Percentiles rank a stretch among this genome's conserved stretches.
phyloP scores from a whole-genome alignment of 2,329 filamentous ascomycete genomes.

The Salinomyces thailandicus region DNA sequence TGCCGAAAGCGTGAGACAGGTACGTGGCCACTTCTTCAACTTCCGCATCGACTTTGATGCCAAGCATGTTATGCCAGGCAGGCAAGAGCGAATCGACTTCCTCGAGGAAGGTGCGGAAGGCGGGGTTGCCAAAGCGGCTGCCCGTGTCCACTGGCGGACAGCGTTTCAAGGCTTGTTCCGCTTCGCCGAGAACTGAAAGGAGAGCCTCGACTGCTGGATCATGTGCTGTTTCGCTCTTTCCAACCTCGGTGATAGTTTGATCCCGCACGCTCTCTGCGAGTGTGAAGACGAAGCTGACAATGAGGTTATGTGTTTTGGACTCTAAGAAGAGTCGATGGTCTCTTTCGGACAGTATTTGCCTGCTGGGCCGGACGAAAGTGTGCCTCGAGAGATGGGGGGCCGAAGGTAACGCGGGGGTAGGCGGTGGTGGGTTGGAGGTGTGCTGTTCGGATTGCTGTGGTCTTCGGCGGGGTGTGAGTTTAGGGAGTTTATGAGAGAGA shows the following conservation, averaged over 20 bases:
- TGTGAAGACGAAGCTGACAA: constrained; percentile 76
- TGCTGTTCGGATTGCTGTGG: constrained; percentile 24
- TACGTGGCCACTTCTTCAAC: constrained; percentile 68
- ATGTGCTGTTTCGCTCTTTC: constrained; percentile 42
- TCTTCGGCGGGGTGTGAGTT: constrained; percentile 54
- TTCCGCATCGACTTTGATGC: constrained; percentile 41
- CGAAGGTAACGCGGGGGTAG: constrained; percentile 62
- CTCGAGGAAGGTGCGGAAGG: constrained; percentile 74
- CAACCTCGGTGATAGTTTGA: constrained; percentile 51
- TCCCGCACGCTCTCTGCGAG: constrained; percentile 73
- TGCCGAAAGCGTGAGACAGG: constrained; percentile 74
- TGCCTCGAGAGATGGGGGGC: constrained; percentile 49
- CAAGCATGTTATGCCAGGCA: constrained; percentile 56
- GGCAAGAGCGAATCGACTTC: constrained; percentile 40
- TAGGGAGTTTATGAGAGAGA: constrained; percentile 52
- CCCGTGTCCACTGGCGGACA: constrained; percentile 80
- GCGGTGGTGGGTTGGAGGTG: constrained; percentile 49
- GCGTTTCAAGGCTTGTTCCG: constrained; percentile 53
- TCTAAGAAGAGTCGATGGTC: constrained; percentile 75
- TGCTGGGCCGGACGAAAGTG: constrained; percentile 53
- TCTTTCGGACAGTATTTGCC: constrained; percentile 67
- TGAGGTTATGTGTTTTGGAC: constrained; percentile 63
- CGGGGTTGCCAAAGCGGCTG: constrained; percentile 88
- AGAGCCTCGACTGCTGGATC: constrained; percentile 54
- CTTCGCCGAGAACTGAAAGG: constrained; percentile 57